phyloP scores from a whole-genome alignment of 2,329 filamentous ascomycete genomes.

The Ophiostoma montium region DNA sequence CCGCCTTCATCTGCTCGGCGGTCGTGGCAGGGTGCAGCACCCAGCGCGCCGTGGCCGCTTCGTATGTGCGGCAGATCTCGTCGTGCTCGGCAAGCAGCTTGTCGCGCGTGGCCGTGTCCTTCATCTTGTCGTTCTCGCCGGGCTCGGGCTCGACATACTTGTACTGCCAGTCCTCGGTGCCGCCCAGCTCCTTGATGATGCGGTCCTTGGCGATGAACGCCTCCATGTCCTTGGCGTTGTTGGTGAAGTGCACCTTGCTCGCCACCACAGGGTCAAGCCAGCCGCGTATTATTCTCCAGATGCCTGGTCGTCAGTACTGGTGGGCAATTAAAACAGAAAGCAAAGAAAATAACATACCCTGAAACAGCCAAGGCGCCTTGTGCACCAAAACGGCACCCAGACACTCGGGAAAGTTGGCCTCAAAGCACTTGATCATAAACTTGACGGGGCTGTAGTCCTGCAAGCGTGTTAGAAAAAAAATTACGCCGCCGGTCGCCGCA shows the following conservation, averaged over 20 bases:
- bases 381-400: constrained; percentile 84
- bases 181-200: constrained; percentile 73
- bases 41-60: constrained; percentile 64
- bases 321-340: background rate
- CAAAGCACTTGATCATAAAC: constrained; percentile 99
- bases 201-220: constrained; percentile 56
- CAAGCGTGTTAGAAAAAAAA: background rate
- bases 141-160: constrained; percentile 60
- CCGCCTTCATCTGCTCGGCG: constrained; percentile 29
- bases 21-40: constrained; percentile 33
- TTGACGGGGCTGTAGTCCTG: constrained; percentile 90
- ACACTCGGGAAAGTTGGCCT: constrained; percentile 94
- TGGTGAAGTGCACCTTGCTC: constrained; percentile 85
- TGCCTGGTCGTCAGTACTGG: constrained; percentile 35
- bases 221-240: constrained; percentile 63
- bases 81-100: constrained; percentile 49
- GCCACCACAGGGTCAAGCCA: constrained; percentile 97
- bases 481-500: background rate
- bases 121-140: constrained; percentile 66
- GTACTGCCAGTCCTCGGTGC: constrained; percentile 75
- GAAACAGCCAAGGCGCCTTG: constrained; percentile 94
- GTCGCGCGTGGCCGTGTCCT: constrained; percentile 48
- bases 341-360: constrained; percentile 39
- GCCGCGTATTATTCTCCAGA: constrained; percentile 88
- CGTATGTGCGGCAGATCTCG: constrained; percentile 55